A percentile compares a stretch with the other conserved stretches of the same genome.
Conservation (phyloP, 768 basidiomycete genomes). For the Postia placenta region DNA sequence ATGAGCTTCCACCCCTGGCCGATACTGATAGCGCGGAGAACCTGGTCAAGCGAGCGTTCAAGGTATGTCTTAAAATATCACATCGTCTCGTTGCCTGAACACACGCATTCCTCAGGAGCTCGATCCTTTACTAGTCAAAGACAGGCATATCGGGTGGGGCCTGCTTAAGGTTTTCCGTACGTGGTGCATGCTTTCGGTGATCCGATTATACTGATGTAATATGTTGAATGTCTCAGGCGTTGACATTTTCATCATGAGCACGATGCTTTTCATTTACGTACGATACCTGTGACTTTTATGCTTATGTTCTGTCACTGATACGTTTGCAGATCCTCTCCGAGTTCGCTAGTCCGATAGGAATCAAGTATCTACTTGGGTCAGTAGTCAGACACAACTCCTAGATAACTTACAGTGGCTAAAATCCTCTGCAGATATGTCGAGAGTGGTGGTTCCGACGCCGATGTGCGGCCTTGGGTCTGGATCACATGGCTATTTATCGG, state of each 20-base stretch:
- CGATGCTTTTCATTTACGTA: not conserved
- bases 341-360: slow-evolving; percentile 13
- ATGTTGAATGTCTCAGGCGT: not conserved
- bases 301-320: not conserved
- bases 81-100: not conserved
- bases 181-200: too few relatives aligned
- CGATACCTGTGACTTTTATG: not conserved
- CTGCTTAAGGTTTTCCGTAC: slow-evolving; percentile 18
- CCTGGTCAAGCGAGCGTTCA: slow-evolving; percentile 27
- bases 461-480: slow-evolving; percentile 69
- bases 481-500: slow-evolving; percentile 44
- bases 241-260: not conserved
- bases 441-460: slow-evolving; percentile 37
- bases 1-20: slow-evolving; percentile 40
- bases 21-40: slow-evolving; percentile 36
- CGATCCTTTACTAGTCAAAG: slow-evolving; percentile 27
- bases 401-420: not conserved
- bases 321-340: slow-evolving; percentile 15
- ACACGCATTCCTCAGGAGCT: slow-evolving; percentile 18
- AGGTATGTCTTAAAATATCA: slow-evolving; percentile 18
- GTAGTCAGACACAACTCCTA: not conserved
- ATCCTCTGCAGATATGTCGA: slow-evolving; percentile 25
- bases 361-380: not conserved
- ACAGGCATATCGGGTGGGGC: slow-evolving; percentile 25
- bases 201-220: not conserved